These are phyloP conservation scores for Aspergillus unguis DNA, from an alignment of 2,329 filamentous ascomycete genomes.

Conservation along the genomic window DNA sequence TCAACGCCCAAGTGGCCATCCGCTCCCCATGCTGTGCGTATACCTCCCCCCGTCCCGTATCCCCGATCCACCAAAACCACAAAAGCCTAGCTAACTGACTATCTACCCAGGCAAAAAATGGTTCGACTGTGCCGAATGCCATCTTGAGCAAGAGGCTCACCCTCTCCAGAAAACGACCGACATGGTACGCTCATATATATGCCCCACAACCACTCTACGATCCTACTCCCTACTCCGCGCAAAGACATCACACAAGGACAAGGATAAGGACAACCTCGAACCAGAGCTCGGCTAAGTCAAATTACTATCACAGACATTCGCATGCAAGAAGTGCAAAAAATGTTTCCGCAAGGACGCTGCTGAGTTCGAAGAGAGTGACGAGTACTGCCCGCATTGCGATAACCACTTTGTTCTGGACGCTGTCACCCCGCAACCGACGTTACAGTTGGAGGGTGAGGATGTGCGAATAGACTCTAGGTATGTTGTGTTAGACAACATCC, in stretches of 20 bases:
- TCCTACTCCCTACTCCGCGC: no score
- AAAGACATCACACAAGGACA: no score
- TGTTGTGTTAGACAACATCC: constrained; percentile 4
- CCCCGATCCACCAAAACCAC: background rate
- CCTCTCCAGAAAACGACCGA: constrained; percentile 72
- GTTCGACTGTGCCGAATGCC: constrained; percentile 98
- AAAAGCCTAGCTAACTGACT: background rate
- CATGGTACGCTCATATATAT: constrained; percentile 55
- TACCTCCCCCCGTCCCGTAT: background rate
- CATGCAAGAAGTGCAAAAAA: constrained; percentile 99
- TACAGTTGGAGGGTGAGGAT: constrained; percentile 90
- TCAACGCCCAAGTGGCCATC: constrained; percentile 96
- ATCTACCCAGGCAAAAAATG: constrained; percentile 72
- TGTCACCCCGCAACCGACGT: constrained; percentile 71
- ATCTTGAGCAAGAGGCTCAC: constrained; percentile 76
- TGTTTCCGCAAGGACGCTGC: constrained; percentile 90
- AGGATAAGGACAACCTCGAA: no score
- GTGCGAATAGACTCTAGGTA: constrained; percentile 72
- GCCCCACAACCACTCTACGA: no score
- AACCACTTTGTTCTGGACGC: constrained; percentile 97
- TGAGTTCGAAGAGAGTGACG: constrained; percentile 94
- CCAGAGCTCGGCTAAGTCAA: no score
- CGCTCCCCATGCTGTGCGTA: constrained; percentile 87
- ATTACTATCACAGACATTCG: constrained; percentile 56
- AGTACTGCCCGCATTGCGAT: constrained; percentile 98